Percentiles rank a stretch among this genome's conserved stretches.
These are phyloP conservation scores for Vinca minor DNA, from an alignment of 257 asterid genomes.

Conservation along the genomic window DNA sequence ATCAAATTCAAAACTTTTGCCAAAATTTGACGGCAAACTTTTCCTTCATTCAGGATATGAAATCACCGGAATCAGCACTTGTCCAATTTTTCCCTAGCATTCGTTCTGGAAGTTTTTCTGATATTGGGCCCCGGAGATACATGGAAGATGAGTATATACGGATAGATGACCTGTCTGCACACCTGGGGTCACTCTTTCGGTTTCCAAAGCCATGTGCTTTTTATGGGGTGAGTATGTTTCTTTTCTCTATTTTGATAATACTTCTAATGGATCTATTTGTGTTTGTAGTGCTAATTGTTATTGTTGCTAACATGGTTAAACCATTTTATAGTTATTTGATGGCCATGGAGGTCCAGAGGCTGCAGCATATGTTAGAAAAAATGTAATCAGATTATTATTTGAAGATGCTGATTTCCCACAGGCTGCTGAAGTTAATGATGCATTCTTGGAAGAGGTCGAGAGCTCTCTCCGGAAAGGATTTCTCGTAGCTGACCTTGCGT, in stretches of 20 bases:
- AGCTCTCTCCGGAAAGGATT: conserved; percentile 44
- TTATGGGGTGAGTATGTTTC: conserved; percentile 49
- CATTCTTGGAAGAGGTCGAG: conserved; percentile 32
- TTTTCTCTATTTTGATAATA: background rate
- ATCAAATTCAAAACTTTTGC: conserved; percentile 22
- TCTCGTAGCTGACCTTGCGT: conserved; percentile 53
- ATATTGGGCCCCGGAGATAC: conserved; percentile 14
- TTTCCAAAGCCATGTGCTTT: conserved; percentile 66
- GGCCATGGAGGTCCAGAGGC: conserved; percentile 96
- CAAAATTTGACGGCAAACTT: conserved; percentile 12
- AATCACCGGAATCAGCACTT: conserved; percentile 3
- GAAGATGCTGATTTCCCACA: conserved; percentile 49
- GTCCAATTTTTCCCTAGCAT: conserved; percentile 4
- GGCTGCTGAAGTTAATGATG: conserved; percentile 35
- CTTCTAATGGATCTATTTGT: background rate
- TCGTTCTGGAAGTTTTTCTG: conserved; percentile 13
- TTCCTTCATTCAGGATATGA: conserved; percentile 3
- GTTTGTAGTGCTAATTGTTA: background rate
- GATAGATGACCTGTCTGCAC: conserved; percentile 60
- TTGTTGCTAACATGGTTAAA: background rate
- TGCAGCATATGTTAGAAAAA: conserved; percentile 53
- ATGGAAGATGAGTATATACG: conserved; percentile 85
- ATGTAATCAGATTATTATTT: conserved; percentile 52
- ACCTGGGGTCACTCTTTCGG: conserved; percentile 45
- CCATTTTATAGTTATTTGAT: conserved; percentile 46